Base-by-base conservation (phyloP, 2,329 filamentous ascomycete genomes). In the Waltergamsia citrina region DNA sequence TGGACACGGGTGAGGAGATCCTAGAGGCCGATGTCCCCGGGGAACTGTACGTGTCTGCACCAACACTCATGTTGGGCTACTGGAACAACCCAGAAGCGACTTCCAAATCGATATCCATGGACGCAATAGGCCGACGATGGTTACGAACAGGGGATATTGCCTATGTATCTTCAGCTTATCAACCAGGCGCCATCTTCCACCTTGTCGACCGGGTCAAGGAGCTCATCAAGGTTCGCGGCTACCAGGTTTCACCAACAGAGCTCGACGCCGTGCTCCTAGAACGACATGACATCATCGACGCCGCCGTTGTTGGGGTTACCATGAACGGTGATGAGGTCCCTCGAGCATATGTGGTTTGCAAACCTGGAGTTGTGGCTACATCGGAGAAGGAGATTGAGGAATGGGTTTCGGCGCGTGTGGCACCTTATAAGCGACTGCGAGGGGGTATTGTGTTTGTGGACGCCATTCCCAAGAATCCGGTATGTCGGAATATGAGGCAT, bases 91-190 rank as follows among this genome's bases (percentile, higher is more conserved):
- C 74, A 0, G 63, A 74, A 28, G 83, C 81, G 3, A 88, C 84
- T 1, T 56, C 55, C 10, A 71, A 76, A 29, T 78, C 78, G 1
- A 45, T 69, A 3, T 53, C 60, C 21, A 45, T 54, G 6, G 69
- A 71, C 39, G 39, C 50, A 2, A 59, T 65, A 38, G 69, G 67
- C 29, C 66, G 60, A 20, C 57, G 76, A 14, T 88, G 84, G 83
- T 55, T 88, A 40, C 77, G 74, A 49, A 87, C 82, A 1, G 84
- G 84, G 3, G 84, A 88, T 43, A 70, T 88, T 32, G 81, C 74
- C 12, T 22, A 22, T 24, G 18, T 32, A 7, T 14, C 14, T n/a
- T 12, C 18, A n/a, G 6, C 6, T 7, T 32, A 77, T 44, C 64
- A 69, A 38, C 47, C 57, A 0, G 69, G 69, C 11, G 62, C 54